Conservation (phyloP, 495 filamentous ascomycete genomes). For the Penicillium chermesinum region DNA sequence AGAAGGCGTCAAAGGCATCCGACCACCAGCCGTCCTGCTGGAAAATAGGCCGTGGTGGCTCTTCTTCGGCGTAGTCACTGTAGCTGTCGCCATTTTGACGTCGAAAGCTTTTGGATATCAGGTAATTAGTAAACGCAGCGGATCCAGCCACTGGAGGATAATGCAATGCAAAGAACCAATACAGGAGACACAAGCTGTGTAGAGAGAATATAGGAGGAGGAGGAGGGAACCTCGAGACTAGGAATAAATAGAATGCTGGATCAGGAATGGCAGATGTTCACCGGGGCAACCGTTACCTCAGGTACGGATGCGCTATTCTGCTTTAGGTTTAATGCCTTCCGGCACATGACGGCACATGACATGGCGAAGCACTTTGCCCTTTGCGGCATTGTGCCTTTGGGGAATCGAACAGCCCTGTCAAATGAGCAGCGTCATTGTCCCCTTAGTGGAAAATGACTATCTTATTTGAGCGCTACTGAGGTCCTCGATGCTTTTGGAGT, state of each 20-base stretch:
- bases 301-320: slow-evolving; percentile 28
- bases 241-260: slow-evolving; percentile 40
- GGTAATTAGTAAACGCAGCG: slow-evolving; percentile 13
- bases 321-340: slow-evolving; percentile 9
- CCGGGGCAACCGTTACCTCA: slow-evolving; percentile 42
- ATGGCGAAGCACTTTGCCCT: slow-evolving; percentile 21
- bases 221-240: slow-evolving; percentile 10
- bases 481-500: no score
- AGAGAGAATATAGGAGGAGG: slow-evolving; percentile 23
- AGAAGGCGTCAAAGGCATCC: slow-evolving; percentile 91
- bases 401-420: not conserved
- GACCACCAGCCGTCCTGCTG: slow-evolving; percentile 84
- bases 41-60: slow-evolving; percentile 91
- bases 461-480: no score
- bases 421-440: no score
- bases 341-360: slow-evolving; percentile 20
- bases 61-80: slow-evolving; percentile 88
- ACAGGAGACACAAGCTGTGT: slow-evolving; percentile 27
- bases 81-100: slow-evolving; percentile 74
- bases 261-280: slow-evolving; percentile 24
- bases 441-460: no score
- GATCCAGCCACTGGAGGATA: slow-evolving; percentile 13
- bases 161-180: slow-evolving; percentile 19
- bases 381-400: not conserved
- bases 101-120: slow-evolving; percentile 7